Percentiles rank a stretch among this genome's conserved stretches.
Evolutionary conservation across 1,139 yeast genomes (phyloP).

Genomic region (Diutina siamensis): DNA sequence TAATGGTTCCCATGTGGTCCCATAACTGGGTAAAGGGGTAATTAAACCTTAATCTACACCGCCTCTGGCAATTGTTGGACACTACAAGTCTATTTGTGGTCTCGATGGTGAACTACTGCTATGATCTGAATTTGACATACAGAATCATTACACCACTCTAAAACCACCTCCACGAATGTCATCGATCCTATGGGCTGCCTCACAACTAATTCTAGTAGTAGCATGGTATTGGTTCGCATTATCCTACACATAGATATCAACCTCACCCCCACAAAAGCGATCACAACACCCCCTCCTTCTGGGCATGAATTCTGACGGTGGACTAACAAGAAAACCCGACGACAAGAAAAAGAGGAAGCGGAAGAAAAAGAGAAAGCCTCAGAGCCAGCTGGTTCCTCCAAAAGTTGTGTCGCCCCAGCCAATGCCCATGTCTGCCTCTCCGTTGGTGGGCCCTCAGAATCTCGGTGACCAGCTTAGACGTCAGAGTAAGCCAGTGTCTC

Average conservation of each 20-base stretch:
- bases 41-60: too few relatives aligned
- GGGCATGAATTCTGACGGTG: conserved; percentile 6
- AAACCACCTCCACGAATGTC: too few relatives aligned
- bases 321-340: conserved; percentile 6
- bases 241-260: background rate
- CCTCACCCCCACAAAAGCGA: background rate
- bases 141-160: too few relatives aligned
- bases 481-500: conserved; percentile 10
- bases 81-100: too few relatives aligned
- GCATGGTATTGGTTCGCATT: too few relatives aligned
- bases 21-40: too few relatives aligned
- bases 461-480: background rate
- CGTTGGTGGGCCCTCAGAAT: background rate
- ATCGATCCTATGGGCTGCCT: too few relatives aligned
- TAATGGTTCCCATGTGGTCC: too few relatives aligned
- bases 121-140: too few relatives aligned
- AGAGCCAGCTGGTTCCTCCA: background rate
- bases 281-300: background rate
- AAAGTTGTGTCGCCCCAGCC: background rate
- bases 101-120: too few relatives aligned
- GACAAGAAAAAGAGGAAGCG: conserved; percentile 4
- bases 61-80: too few relatives aligned
- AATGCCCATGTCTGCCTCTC: background rate
- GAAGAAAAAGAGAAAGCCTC: background rate
- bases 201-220: too few relatives aligned